A percentile compares a stretch with the other conserved stretches of the same genome.
Evolutionary conservation across 163 green algal species (phyloP).

Genomic region (Picocystis sp.): DNA sequence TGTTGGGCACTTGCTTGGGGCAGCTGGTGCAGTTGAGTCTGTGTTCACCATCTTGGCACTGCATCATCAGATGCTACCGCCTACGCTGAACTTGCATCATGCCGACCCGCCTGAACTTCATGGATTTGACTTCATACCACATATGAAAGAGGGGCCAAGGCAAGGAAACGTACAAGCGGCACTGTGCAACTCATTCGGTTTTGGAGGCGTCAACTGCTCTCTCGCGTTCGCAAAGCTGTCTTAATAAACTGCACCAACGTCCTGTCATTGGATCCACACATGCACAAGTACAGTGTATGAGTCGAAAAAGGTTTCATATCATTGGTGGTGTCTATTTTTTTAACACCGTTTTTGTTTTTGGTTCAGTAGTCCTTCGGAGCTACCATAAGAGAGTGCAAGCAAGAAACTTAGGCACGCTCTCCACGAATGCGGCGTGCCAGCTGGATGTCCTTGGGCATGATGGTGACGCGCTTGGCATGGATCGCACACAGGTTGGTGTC

Average conservation of each 20-base stretch:
- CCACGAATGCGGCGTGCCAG: slow-evolving; percentile 66
- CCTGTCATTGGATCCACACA: too few relatives aligned
- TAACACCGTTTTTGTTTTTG: too few relatives aligned
- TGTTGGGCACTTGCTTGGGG: slow-evolving; percentile 80
- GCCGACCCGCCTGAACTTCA: slow-evolving; percentile 24
- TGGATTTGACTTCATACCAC: slow-evolving; percentile 19
- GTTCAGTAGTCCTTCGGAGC: too few relatives aligned
- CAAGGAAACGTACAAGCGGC: slow-evolving; percentile 18
- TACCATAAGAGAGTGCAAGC: too few relatives aligned
- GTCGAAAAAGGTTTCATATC: too few relatives aligned
- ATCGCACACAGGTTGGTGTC: slow-evolving; percentile 49
- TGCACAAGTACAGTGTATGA: too few relatives aligned
- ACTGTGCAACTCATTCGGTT: slow-evolving; percentile 85
- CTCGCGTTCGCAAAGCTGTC: slow-evolving; percentile 46
- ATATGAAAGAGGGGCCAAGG: not conserved
- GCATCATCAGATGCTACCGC: slow-evolving; percentile 27
- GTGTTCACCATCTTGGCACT: slow-evolving; percentile 64
- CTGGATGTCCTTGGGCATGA: slow-evolving; percentile 74
- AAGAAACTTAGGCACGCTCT: slow-evolving; percentile 28
- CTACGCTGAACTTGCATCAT: slow-evolving; percentile 55
- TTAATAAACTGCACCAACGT: not conserved
- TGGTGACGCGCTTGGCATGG: slow-evolving; percentile 54
- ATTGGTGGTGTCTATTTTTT: too few relatives aligned
- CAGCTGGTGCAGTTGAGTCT: slow-evolving; percentile 72
- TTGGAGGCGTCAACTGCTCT: slow-evolving; percentile 74